phyloP scores from a whole-genome alignment of 148 eudicot genomes.

The Cornus suecica region DNA sequence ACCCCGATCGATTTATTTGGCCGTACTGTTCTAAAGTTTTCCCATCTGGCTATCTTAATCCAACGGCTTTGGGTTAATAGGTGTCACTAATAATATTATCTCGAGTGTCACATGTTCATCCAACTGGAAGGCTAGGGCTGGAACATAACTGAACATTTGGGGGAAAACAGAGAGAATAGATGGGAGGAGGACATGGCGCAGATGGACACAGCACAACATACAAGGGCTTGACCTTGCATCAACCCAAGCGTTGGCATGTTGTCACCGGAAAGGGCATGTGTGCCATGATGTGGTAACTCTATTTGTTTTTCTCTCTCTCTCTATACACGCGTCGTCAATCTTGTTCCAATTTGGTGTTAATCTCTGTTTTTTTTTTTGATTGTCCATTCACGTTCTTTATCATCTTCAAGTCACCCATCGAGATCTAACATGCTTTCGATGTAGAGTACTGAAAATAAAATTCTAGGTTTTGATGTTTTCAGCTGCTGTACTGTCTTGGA shows the following conservation, averaged over 20 bases:
- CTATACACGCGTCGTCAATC: not conserved
- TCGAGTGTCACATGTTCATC: no score
- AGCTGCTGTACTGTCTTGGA: not conserved
- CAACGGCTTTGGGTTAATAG: no score
- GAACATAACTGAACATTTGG: not conserved
- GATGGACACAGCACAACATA: slow-evolving; percentile 47
- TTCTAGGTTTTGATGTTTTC: not conserved
- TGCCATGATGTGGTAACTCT: slow-evolving; percentile 57
- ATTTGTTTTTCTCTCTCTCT: not conserved
- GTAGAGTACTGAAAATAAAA: not conserved
- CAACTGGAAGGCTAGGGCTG: not conserved
- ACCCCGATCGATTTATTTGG: no score
- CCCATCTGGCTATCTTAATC: not conserved
- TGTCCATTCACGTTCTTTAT: not conserved
- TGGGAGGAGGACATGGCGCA: slow-evolving; percentile 42
- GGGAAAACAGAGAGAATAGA: slow-evolving; percentile 27
- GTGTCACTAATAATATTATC: no score
- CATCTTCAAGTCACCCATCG: not conserved
- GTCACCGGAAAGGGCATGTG: slow-evolving; percentile 73
- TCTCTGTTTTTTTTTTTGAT: slow-evolving; percentile 4
- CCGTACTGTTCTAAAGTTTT: no score
- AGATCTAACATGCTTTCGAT: not conserved
- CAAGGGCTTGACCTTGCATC: slow-evolving; percentile 56
- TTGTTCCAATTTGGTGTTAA: not conserved
- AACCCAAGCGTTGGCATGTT: slow-evolving; percentile 68